phyloP scores from a whole-genome alignment of 345 rosid species.

The Rhodamnia argentea region DNA sequence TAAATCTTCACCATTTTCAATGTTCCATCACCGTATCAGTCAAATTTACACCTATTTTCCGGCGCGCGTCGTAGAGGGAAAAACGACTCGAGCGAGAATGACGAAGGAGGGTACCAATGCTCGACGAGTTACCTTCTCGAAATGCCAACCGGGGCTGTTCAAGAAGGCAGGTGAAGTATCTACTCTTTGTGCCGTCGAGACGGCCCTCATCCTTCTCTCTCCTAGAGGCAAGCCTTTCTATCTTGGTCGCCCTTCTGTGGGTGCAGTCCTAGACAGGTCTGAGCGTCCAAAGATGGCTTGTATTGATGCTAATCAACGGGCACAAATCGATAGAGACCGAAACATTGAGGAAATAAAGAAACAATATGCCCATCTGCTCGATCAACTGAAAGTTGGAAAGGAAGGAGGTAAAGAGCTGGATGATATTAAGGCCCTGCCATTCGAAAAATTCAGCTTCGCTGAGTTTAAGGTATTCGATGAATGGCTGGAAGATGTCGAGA shows the following conservation, averaged over 20 bases:
- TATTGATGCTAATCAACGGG: neutral
- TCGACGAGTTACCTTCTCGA: constrained; percentile 44
- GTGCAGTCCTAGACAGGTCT: constrained; percentile 18
- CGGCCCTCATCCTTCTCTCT: constrained; percentile 35
- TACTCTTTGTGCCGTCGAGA: constrained; percentile 31
- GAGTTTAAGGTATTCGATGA: neutral
- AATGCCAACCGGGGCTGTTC: constrained; percentile 38
- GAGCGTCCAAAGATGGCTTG: neutral
- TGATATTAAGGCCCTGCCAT: neutral
- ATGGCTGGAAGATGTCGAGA: neutral
- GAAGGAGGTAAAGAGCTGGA: constrained; percentile 1
- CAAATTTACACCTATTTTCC: neutral
- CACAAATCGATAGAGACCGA: neutral
- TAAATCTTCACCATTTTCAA: neutral
- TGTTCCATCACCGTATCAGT: neutral
- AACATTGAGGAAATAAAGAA: neutral
- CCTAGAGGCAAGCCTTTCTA: constrained; percentile 45
- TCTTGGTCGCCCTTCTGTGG: constrained; percentile 39
- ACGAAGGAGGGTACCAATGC: neutral
- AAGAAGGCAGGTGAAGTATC: constrained; percentile 44
- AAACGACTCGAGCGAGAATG: neutral
- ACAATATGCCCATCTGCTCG: neutral
- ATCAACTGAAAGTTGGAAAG: too few relatives aligned
- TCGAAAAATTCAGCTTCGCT: neutral
- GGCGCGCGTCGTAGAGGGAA: fast-evolving